Evolutionary conservation across 2,329 filamentous ascomycete species (phyloP).

Genomic region (Botrytis fabae): DNA sequence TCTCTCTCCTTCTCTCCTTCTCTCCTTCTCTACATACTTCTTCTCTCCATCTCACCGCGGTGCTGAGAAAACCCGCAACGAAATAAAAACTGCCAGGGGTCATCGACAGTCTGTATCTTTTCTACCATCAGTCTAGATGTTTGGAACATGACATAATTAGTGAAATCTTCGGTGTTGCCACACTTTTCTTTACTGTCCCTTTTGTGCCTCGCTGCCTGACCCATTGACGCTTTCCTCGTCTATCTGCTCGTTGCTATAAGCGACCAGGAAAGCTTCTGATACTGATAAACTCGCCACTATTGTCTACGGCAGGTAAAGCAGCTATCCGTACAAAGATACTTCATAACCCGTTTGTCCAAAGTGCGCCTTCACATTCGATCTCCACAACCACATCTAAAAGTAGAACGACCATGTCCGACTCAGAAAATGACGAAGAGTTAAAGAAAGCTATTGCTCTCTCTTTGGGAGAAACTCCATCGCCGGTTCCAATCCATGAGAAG

Average conservation of each 20-base stretch:
- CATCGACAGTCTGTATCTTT: neutral
- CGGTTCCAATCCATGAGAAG: neutral
- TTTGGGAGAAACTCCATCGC: conserved; percentile 38
- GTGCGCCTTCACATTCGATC: neutral
- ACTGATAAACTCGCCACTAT: neutral
- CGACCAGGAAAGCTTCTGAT: neutral
- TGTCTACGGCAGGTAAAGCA: neutral
- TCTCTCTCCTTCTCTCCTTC: neutral
- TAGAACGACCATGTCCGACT: conserved; percentile 35
- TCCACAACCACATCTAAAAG: neutral
- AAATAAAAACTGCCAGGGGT: neutral
- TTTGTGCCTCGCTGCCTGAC: neutral
- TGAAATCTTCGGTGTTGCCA: neutral
- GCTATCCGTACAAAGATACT: neutral
- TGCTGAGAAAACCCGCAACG: neutral
- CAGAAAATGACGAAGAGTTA: conserved; percentile 53
- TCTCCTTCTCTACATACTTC: neutral
- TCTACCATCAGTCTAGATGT: neutral
- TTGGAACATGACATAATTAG: neutral
- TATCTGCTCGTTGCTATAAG: neutral
- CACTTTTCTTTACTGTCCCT: neutral
- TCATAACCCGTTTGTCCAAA: neutral
- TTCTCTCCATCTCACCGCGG: neutral
- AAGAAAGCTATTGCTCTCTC: conserved; percentile 61
- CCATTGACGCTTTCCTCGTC: neutral